These are phyloP conservation scores for Neurospora intermedia DNA, from an alignment of 495 filamentous ascomycete species.

Conservation along the genomic window DNA sequence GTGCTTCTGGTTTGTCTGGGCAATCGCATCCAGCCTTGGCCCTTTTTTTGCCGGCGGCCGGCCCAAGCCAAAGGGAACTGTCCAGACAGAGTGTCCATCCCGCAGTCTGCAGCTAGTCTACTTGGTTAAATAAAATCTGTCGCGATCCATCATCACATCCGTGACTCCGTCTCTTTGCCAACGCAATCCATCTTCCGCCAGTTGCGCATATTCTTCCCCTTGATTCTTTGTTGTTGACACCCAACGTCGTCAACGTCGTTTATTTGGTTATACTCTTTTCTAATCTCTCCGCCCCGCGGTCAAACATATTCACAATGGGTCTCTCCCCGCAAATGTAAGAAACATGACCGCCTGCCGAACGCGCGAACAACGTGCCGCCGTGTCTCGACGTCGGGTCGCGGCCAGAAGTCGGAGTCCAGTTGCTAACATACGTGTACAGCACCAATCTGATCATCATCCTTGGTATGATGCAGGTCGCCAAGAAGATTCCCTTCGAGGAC, in stretches of 20 bases:
- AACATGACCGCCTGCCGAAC: neutral
- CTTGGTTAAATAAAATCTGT: neutral
- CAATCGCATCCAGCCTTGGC: neutral
- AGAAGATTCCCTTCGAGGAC: constrained; percentile 91
- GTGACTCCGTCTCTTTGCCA: neutral
- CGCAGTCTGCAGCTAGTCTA: neutral
- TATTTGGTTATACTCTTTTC: neutral
- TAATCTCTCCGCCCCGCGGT: neutral
- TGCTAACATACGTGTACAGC: constrained; percentile 31
- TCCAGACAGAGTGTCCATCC: neutral
- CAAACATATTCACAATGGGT: neutral
- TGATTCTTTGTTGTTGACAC: neutral
- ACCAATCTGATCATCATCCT: constrained; percentile 92
- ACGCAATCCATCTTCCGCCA: neutral
- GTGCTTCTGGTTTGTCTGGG: neutral
- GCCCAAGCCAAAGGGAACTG: neutral
- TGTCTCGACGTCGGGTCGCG: neutral
- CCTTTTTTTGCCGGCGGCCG: neutral
- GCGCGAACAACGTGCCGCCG: neutral
- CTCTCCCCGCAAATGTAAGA: neutral
- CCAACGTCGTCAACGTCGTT: neutral
- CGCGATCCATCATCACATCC: neutral
- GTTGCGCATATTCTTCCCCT: neutral
- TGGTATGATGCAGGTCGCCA: constrained; percentile 95
- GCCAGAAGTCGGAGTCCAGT: neutral